These are phyloP conservation scores for Aspergillus melleus DNA, from an alignment of 2,329 filamentous ascomycete genomes.

Conservation along the genomic window DNA sequence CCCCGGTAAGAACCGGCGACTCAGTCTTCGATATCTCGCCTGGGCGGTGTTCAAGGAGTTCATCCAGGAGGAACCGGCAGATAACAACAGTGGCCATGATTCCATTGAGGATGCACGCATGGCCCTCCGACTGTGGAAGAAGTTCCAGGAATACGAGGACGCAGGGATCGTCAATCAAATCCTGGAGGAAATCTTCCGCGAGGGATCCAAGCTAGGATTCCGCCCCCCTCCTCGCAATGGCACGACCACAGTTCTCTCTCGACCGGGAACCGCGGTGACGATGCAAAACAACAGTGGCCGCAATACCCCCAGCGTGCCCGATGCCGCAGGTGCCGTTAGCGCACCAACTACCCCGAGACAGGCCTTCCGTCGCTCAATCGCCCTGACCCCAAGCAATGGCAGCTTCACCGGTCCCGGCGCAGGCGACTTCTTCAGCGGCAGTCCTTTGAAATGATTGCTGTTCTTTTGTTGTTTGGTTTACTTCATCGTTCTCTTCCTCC, in stretches of 20 bases:
- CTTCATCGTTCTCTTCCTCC: background rate
- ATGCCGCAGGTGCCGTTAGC: constrained; percentile 30
- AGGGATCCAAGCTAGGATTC: constrained; percentile 60
- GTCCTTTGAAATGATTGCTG: constrained; percentile 35
- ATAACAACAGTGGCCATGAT: constrained; percentile 65
- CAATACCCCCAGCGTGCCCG: constrained; percentile 44
- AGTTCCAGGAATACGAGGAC: constrained; percentile 85
- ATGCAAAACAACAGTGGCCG: constrained; percentile 41
- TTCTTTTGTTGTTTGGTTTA: background rate
- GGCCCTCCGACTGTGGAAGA: constrained; percentile 82
- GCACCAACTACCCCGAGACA: constrained; percentile 44
- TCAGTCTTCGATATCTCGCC: constrained; percentile 87
- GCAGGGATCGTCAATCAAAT: constrained; percentile 81
- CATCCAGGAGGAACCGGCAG: constrained; percentile 76
- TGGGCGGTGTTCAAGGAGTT: constrained; percentile 90
- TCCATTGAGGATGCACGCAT: constrained; percentile 93
- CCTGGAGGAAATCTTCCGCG: constrained; percentile 80
- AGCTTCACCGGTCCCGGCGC: constrained; percentile 39
- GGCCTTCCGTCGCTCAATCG: constrained; percentile 42
- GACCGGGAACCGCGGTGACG: constrained; percentile 41
- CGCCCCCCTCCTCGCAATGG: constrained; percentile 52
- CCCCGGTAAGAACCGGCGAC: constrained; percentile 74
- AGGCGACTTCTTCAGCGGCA: constrained; percentile 41
- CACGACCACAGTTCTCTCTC: constrained; percentile 31
- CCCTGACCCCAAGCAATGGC: constrained; percentile 44